Conservation (phyloP, 2,329 filamentous ascomycete genomes). For the Rhinocladiella mackenziei region DNA sequence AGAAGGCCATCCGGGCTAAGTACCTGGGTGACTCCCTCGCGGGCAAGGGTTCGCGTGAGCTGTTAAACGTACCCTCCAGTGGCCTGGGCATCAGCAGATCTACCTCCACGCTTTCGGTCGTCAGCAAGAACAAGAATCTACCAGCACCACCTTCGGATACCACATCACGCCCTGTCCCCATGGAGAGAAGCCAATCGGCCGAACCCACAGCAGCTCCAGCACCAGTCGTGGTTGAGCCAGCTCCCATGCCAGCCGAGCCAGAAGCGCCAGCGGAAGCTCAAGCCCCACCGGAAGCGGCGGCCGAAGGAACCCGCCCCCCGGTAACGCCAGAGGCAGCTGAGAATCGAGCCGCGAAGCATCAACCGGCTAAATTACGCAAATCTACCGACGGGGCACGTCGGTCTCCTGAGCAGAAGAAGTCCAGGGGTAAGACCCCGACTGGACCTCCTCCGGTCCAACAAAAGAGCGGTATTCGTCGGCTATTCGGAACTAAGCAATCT, state of each 20-base stretch:
- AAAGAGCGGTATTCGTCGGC: conserved; percentile 24
- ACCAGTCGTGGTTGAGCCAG: background rate
- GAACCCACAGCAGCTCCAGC: conserved; percentile 7
- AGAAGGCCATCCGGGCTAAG: conserved; percentile 76
- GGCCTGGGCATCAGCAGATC: conserved; percentile 35
- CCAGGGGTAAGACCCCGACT: conserved; percentile 14
- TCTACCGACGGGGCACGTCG: conserved; percentile 17
- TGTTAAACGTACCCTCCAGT: conserved; percentile 36
- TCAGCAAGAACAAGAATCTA: conserved; percentile 27
- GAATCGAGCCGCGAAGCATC: conserved; percentile 8
- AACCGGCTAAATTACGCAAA: conserved; percentile 22
- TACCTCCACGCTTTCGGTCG: conserved; percentile 24
- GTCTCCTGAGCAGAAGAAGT: conserved; percentile 19
- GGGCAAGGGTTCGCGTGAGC: conserved; percentile 61
- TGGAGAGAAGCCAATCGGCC: conserved; percentile 19
- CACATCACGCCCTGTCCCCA: conserved; percentile 4
- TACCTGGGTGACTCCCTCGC: conserved; percentile 72
- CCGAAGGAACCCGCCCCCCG: conserved; percentile 35
- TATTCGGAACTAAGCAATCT: conserved; percentile 27
- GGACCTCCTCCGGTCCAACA: conserved; percentile 25
- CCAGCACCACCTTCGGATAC: conserved; percentile 18
- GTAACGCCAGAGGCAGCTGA: conserved; percentile 17
- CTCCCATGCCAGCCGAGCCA: conserved; percentile 28
- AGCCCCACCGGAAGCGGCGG: conserved; percentile 32
- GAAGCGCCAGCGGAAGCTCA: conserved; percentile 25